A percentile compares a stretch with the other conserved stretches of the same genome.
Conservation (phyloP, 306 rosid species). For the Potentilla sterilis region DNA sequence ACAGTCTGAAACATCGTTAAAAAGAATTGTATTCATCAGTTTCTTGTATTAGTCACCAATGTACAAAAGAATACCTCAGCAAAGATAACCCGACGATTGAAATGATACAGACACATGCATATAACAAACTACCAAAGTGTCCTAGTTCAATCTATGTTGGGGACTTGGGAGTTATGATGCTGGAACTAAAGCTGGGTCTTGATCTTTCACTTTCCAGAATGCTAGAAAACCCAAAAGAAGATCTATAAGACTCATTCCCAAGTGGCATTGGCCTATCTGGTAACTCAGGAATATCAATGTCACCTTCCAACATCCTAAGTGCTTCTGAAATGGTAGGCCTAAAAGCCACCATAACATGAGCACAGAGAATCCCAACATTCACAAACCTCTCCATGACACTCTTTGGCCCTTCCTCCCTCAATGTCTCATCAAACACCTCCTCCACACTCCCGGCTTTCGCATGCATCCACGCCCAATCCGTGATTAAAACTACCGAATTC, state of each 20-base stretch:
- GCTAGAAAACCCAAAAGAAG: conserved; percentile 38
- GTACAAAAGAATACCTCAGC: not conserved
- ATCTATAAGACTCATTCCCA: conserved; percentile 55
- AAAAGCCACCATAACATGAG: conserved; percentile 84
- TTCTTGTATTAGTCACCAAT: not conserved
- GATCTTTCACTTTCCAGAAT: conserved; percentile 38
- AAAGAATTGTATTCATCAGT: not conserved
- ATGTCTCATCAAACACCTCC: conserved; percentile 47
- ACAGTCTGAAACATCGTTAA: not conserved
- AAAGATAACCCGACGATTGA: not conserved
- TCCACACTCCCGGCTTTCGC: conserved; percentile 47
- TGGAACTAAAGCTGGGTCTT: conserved; percentile 27
- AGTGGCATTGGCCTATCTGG: conserved; percentile 80
- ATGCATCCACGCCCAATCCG: conserved; percentile 86
- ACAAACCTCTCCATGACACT: conserved; percentile 77
- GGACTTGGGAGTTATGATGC: not conserved
- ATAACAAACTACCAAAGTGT: not conserved
- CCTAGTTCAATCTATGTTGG: not conserved
- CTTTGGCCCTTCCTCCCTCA: conserved; percentile 54
- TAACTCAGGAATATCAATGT: conserved; percentile 66
- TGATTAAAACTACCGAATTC: conserved; percentile 41
- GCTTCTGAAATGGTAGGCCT: conserved; percentile 86
- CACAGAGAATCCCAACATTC: conserved; percentile 76
- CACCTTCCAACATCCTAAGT: conserved; percentile 77
- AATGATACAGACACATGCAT: not conserved